Base-by-base conservation (phyloP, 257 asterid genomes). In the Solanum dulcamara region DNA sequence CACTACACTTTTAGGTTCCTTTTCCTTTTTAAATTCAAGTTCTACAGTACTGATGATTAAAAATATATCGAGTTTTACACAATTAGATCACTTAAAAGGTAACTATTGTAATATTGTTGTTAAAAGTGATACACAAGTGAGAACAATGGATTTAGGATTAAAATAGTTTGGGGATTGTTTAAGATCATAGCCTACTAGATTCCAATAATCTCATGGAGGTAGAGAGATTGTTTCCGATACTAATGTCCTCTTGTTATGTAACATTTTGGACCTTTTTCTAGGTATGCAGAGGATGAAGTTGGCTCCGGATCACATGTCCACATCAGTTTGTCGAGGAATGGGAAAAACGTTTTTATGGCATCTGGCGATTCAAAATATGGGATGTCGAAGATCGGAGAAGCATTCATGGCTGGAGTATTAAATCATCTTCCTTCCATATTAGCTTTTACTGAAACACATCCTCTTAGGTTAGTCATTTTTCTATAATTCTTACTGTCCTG, bases 291-390 rank as follows among this genome's bases (percentile, higher is more conserved):
- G 62, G 93, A 91, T 80, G 98, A 94, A 86, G 85, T 93, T 87
- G 99, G 98, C 84, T 96, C 98, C 64, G 98, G 98, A 80, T 93
- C 98, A 66, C 98, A 94, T 67, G 98, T 93, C 84, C 99, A 96
- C 90, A 48, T 96, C 82, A 96, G 98, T 91, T 86, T 96, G 87
- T 93, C 93, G 24, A 87, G 89, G 86, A 89, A 94, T 48, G 99
- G 97, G 57, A 88, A 91, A 88, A 96, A 94, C 77, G 92, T 93
- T 53, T 96, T 94, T 81, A 91, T 91, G 93, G 96, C 91, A 37
- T 83, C 40, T 48, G 89, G 86, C 14, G 94, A 91, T 87, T 88
- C 84, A 64, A 22, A 90, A 86, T 87, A 93, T 66, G 99, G 98
- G 48, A 94, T 96, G 87, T 91, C 97, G 85, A 89, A 88, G 90